A percentile compares a stretch with the other conserved stretches of the same genome.
These are phyloP conservation scores for Thermomucor indicae-seudaticae DNA, from an alignment of 371 early-diverging fungal genomes.

Conservation along the genomic window DNA sequence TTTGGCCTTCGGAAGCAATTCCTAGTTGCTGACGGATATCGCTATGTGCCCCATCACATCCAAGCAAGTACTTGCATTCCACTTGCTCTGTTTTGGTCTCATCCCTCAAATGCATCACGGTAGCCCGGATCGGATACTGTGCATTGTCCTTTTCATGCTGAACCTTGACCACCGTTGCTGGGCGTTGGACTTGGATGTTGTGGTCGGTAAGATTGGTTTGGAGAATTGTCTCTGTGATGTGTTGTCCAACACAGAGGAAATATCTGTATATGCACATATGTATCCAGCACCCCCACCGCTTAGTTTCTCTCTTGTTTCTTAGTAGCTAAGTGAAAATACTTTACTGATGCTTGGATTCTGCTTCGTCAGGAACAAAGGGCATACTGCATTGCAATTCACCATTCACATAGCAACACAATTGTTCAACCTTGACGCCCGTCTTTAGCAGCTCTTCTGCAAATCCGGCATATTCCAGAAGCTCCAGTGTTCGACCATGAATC, in stretches of 20 bases:
- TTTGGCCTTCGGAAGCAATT: conserved; percentile 34
- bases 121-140: conserved; percentile 26
- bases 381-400: conserved; percentile 25
- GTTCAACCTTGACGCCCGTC: conserved; percentile 41
- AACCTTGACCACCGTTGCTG: conserved; percentile 29
- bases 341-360: conserved; percentile 42
- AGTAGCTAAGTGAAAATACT: not conserved
- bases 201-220: conserved; percentile 23
- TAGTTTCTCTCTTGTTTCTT: not conserved
- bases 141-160: conserved; percentile 3
- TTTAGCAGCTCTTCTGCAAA: conserved; percentile 26
- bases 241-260: conserved; percentile 42
- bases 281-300: not conserved
- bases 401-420: conserved; percentile 33
- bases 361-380: conserved; percentile 41
- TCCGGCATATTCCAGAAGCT: conserved; percentile 31
- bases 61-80: conserved; percentile 38
- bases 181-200: conserved; percentile 41
- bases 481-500: conserved; percentile 44
- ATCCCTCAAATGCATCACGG: conserved; percentile 33
- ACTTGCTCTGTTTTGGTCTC: conserved; percentile 24
- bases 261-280: conserved; percentile 13
- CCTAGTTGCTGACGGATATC: conserved; percentile 33
- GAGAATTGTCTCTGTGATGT: conserved; percentile 39
- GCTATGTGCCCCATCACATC: conserved; percentile 45